phyloP scores from a whole-genome alignment of 306 rosid species.

The Prunus padus region DNA sequence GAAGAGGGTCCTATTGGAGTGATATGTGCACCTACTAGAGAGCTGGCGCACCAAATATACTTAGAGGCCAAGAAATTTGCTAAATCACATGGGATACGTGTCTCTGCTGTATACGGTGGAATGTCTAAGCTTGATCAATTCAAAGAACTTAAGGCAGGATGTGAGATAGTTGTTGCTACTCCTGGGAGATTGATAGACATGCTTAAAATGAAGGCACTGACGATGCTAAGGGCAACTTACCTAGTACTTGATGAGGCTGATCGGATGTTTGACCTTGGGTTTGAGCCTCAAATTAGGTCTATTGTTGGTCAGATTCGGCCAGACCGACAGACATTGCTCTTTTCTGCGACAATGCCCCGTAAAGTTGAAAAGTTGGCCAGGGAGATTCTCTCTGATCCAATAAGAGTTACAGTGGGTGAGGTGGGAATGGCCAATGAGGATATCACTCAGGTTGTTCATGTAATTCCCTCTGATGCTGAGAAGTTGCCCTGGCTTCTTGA shows the following conservation, averaged over 20 bases:
- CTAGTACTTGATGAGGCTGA: conserved; percentile 98
- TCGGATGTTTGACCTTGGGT: conserved; percentile 99
- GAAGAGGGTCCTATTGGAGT: conserved; percentile 99
- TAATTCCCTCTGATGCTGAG: conserved; percentile 82
- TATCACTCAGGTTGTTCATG: conserved; percentile 93
- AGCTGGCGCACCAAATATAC: conserved; percentile 89
- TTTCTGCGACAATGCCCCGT: conserved; percentile 95
- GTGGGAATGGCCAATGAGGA: conserved; percentile 99
- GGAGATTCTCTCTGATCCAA: conserved; percentile 85
- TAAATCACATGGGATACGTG: conserved; percentile 71
- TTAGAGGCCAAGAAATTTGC: conserved; percentile 87
- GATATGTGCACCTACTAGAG: conserved; percentile 97
- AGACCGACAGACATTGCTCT: conserved; percentile 91
- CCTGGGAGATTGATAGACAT: conserved; percentile 96
- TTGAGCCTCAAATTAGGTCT: conserved; percentile 97
- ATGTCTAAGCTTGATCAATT: conserved; percentile 98
- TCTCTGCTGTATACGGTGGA: conserved; percentile 94
- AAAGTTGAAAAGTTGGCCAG: conserved; percentile 95
- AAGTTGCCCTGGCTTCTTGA: conserved; percentile 89
- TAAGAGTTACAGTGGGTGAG: conserved; percentile 93
- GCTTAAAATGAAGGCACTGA: conserved; percentile 88
- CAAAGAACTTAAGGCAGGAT: conserved; percentile 96
- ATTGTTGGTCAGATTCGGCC: conserved; percentile 98
- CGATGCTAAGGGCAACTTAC: conserved; percentile 86
- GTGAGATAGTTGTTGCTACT: conserved; percentile 94